Evolutionary conservation across 169 alveolate species (phyloP), one percentile per base, ranked within the genome.

Genomic region (Plasmodium gonderi): DNA sequence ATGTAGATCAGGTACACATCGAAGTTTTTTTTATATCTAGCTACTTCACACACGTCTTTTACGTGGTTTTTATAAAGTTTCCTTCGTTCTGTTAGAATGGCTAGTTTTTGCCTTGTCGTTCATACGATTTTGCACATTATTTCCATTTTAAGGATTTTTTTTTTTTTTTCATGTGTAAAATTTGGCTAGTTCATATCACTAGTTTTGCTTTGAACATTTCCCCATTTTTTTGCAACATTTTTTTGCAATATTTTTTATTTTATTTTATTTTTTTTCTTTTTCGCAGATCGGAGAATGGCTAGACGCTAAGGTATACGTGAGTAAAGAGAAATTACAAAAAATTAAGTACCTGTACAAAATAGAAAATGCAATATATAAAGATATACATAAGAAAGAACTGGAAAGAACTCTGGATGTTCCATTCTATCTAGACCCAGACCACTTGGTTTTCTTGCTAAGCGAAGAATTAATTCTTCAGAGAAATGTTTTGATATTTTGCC

Each of bases 401-500:
- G 92, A 85, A 29, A 85, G 92, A 17, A 51, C 31, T 3, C 38
- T 85, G 47, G 83, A 54, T 5, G 79, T 1, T 40, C 85, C 78
- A 31, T 20, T 31, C 65, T 11, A 7, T 5, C 47, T 85, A 45
- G 92, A 85, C 49, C 83, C 83, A n/a, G 79, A 85, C 33, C 92
- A 85, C 29, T 77, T 85, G 49, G 92, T 45, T 38, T 85, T 29
- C 67, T 12, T 85, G 33, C 26, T 85, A 23, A 76, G 80, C 33
- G 92, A 85, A 65, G 92, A 85, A 75, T 77, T 85, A 40, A 76
- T 76, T 74, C 67, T 85, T 20, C 77, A 85, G 67, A 47, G 69
- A 12, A 85, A 85, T 77, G 92, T 85, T 17, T 77, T 85, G 65
- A 85, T 85, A 75, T 85, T 85, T 85, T 85, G 92, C 31, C 87